Evolutionary conservation across 805 yeast species (phyloP).

Genomic region (Zygosaccharomyces bisporus): DNA sequence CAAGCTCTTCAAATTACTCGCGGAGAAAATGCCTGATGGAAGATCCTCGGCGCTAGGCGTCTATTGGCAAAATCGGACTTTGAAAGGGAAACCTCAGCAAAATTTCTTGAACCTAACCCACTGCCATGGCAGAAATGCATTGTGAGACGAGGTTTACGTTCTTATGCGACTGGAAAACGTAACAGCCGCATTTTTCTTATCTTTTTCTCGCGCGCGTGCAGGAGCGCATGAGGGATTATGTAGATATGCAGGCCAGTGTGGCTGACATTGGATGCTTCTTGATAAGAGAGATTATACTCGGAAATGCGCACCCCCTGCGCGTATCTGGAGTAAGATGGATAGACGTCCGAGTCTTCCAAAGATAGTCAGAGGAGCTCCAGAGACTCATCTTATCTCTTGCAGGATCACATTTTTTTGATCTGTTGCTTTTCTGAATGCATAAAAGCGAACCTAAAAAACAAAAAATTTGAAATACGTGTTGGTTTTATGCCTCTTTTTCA

Average conservation of each 20-base stretch:
- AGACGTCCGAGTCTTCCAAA: neutral
- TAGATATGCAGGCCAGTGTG: neutral
- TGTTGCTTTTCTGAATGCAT: neutral
- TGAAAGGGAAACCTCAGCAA: no score
- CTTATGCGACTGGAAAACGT: no score
- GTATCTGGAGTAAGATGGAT: neutral
- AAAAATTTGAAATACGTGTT: no score
- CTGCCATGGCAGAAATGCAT: no score
- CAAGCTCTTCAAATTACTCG: no score
- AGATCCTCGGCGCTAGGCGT: no score
- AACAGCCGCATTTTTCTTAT: neutral
- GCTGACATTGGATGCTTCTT: neutral
- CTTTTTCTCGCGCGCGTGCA: neutral
- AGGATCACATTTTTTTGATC: neutral
- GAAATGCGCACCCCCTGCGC: neutral
- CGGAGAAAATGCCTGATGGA: no score
- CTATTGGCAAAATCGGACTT: no score
- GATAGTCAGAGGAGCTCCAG: neutral
- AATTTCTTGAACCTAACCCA: no score
- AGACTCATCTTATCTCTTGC: neutral
- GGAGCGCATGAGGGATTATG: neutral
- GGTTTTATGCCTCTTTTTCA: no score
- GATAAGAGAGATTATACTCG: neutral
- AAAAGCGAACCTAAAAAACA: neutral
- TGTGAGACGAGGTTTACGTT: no score